These are phyloP conservation scores for Psilocybe subaeruginosa DNA, from an alignment of 768 basidiomycete species.

Conservation along the genomic window DNA sequence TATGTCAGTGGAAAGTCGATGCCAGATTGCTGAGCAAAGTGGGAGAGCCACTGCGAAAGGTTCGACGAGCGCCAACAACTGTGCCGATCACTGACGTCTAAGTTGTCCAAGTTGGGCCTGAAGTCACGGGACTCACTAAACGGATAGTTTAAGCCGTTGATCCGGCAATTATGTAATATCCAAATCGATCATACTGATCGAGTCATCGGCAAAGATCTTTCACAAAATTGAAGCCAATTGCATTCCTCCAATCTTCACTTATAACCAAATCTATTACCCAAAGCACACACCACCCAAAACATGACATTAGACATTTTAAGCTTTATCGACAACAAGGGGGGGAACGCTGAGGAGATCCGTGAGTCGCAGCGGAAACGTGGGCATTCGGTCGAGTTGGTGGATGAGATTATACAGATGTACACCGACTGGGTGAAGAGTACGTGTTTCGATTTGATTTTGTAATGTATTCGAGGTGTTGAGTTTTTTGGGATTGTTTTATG, in stretches of 20 bases:
- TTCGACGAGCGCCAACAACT: no score
- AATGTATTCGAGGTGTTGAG: not conserved
- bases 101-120: no score
- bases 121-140: no score
- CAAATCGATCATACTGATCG: slow-evolving; percentile 11
- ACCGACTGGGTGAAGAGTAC: slow-evolving; percentile 92
- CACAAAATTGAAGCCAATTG: not conserved
- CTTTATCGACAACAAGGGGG: slow-evolving; percentile 89
- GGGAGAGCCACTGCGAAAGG: no score
- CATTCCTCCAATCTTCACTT: not conserved
- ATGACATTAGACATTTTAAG: slow-evolving; percentile 86
- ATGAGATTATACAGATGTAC: slow-evolving; percentile 93
- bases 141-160: not conserved
- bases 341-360: slow-evolving; percentile 86
- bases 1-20: no score
- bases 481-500: slow-evolving; percentile 1
- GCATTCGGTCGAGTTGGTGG: slow-evolving; percentile 88
- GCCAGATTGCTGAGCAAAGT: no score
- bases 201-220: slow-evolving; percentile 14
- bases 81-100: no score
- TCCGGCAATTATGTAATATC: not conserved
- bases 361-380: slow-evolving; percentile 94
- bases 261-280: not conserved
- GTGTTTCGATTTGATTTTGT: slow-evolving; percentile 31
- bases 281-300: not conserved